Base-by-base conservation (phyloP, 2,329 filamentous ascomycete genomes). In the Dendrostoma leiphaemia region DNA sequence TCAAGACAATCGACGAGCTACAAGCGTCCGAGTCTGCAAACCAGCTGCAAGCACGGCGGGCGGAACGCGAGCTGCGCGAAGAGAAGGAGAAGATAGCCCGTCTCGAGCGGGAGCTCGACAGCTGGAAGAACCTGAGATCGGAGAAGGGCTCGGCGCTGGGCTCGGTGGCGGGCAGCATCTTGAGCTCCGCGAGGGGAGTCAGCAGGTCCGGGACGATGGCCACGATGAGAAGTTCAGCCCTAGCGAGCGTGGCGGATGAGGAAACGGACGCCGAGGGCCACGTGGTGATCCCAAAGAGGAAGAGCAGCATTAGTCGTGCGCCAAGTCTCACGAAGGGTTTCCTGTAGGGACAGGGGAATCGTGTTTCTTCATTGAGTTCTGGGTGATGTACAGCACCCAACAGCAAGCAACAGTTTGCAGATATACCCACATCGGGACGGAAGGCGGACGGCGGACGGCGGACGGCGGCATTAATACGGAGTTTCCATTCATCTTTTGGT, bases 1-100 rank as follows among this genome's bases (percentile, higher is more conserved):
- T 99, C 48, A 81, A 86, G 66, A 91, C 90, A 1, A 96, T 99
- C 63, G 93, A 97, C 67, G 93, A 97, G 68, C 83, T 99, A 31
- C 93, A 99, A 69, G 85, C 89, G 13, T 89, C 85, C 13, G 93
- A 97, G 71, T 91, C 89, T 21, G 79, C 85, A 10, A 87, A 86
- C 44, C 91, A 97, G 69, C 81, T 97, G 38, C 81, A 86, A 24
- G 87, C 90, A 24, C 88, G 93, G 53, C 86, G 93, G 40, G 91
- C 91, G 15, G 93, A 99, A 70, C 85, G 93, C 40, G 93, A 97
- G 65, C 80, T 97, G 15, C 83, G 91, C 6, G 91, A 97, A 69
- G 93, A 96, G 71, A 84, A 82, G 59, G 94, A 97, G 72, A 93
- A 89, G 71, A 80, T 78, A 1, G 74, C 92, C 26, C 81, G 88